Conservation (phyloP, 2,329 filamentous ascomycete genomes). For the Phyllosticta citribraziliensis region DNA sequence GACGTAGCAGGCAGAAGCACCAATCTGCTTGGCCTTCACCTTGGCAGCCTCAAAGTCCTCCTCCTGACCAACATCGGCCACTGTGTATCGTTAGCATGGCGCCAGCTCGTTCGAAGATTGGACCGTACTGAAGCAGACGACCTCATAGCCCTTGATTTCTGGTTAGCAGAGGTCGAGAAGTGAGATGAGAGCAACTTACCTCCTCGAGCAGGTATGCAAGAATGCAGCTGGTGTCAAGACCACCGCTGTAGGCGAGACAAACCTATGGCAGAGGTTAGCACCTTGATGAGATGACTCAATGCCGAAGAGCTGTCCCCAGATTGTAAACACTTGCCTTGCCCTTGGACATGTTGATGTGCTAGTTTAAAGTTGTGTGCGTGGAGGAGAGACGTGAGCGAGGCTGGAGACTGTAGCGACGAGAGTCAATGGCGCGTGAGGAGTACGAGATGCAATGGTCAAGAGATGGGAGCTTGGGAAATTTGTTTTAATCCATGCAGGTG, state of each 20-base stretch:
- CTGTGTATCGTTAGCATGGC: constrained; percentile 10
- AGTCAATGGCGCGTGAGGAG: constrained; percentile 3
- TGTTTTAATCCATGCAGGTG: not conserved
- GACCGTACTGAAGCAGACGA: constrained; percentile 55
- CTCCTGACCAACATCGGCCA: constrained; percentile 51
- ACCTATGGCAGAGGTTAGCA: constrained; percentile 6
- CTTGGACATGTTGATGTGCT: constrained; percentile 6
- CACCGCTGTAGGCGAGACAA: constrained; percentile 27
- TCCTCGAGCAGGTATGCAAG: constrained; percentile 31
- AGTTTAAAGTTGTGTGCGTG: not conserved
- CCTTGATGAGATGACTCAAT: constrained; percentile 7
- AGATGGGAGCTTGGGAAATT: constrained; percentile 9
- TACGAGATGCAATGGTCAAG: constrained; percentile 1
- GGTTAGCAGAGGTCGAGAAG: constrained; percentile 22
- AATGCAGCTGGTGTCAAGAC: constrained; percentile 51
- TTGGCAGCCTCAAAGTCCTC: constrained; percentile 61
- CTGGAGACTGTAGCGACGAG: not conserved
- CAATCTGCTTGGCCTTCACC: constrained; percentile 61
- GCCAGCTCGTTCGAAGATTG: not conserved
- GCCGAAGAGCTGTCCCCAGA: not conserved
- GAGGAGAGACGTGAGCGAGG: not conserved
- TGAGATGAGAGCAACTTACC: not conserved
- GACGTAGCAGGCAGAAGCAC: constrained; percentile 54
- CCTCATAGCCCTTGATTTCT: constrained; percentile 48
- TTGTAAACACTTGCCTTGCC: constrained; percentile 6